Evolutionary conservation across 352 stramenopile genomes (phyloP).

Genomic region (Globisporangium yorkense): DNA sequence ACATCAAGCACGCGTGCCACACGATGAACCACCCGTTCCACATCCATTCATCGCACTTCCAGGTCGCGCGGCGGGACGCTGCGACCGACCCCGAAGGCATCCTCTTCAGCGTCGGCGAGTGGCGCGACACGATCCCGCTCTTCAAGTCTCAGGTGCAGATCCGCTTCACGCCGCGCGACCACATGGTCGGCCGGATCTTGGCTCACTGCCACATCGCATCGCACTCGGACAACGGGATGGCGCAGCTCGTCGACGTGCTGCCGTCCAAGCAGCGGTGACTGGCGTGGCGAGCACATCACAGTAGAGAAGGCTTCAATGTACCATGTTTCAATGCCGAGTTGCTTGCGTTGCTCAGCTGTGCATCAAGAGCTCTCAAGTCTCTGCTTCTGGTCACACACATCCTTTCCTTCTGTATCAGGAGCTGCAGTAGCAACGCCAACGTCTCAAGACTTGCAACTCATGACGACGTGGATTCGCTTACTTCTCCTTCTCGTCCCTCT

Average conservation of each 20-base stretch:
- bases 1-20: conserved; percentile 33
- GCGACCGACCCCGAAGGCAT: conserved; percentile 43
- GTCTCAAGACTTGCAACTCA: no score
- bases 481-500: not conserved
- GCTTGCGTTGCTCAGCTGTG: no score
- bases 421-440: no score
- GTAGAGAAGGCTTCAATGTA: no score
- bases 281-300: no score
- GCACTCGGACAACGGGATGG: conserved; percentile 70
- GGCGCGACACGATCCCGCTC: conserved; percentile 72
- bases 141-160: conserved; percentile 58
- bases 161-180: conserved; percentile 53
- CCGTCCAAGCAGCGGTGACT: conserved; percentile 2
- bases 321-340: no score
- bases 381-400: no score
- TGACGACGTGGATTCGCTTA: not conserved
- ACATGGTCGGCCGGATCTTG: conserved; percentile 64
- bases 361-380: no score
- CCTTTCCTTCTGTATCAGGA: no score
- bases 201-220: conserved; percentile 73
- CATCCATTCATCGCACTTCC: conserved; percentile 74
- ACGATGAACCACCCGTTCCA: conserved; percentile 80
- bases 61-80: conserved; percentile 40
- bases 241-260: conserved; percentile 55
- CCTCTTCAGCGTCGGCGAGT: conserved; percentile 59